phyloP scores from a whole-genome alignment of 2,329 filamentous ascomycete species.

The Epichloe gansuensis region DNA sequence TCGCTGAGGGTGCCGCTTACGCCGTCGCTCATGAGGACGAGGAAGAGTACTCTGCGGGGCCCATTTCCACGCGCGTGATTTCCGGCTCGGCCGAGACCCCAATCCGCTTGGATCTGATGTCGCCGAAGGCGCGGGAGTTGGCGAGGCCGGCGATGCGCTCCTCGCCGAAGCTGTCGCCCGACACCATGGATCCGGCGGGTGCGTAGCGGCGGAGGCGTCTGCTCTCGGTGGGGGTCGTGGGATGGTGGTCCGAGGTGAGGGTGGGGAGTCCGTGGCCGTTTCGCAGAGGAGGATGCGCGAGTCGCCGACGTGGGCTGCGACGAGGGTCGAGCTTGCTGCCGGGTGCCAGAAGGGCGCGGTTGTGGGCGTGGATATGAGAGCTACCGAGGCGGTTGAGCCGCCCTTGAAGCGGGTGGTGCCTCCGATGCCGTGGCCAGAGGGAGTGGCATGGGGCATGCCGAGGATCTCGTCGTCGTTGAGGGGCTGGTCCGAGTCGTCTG shows the following conservation, averaged over 20 bases:
- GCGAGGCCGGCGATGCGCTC: slow-evolving; percentile 88
- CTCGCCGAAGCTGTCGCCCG: slow-evolving; percentile 85
- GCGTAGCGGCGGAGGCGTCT: slow-evolving; percentile 76
- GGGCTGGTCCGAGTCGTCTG: slow-evolving; percentile 64
- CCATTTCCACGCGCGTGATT: slow-evolving; percentile 65
- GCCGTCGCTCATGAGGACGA: slow-evolving; percentile 82
- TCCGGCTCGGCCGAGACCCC: slow-evolving; percentile 93
- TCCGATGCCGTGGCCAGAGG: slow-evolving; percentile 53
- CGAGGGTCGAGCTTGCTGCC: slow-evolving; percentile 65
- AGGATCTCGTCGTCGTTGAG: slow-evolving; percentile 79
- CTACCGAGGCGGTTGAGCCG: slow-evolving; percentile 83
- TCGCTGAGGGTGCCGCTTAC: slow-evolving; percentile 77
- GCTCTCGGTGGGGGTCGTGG: slow-evolving; percentile 73
- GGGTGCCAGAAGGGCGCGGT: slow-evolving; percentile 94
- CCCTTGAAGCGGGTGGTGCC: slow-evolving; percentile 74
- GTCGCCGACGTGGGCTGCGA: slow-evolving; percentile 87
- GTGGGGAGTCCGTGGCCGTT: slow-evolving; percentile 67
- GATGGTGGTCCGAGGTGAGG: slow-evolving; percentile 84
- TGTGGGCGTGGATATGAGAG: slow-evolving; percentile 82
- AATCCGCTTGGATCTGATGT: slow-evolving; percentile 82
- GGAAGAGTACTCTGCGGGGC: slow-evolving; percentile 72
- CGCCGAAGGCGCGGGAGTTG: slow-evolving; percentile 88
- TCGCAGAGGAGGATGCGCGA: slow-evolving; percentile 84
- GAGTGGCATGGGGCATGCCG: slow-evolving; percentile 43
- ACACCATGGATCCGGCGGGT: slow-evolving; percentile 63